These are phyloP conservation scores for Solanum pimpinellifolium DNA, from an alignment of 257 asterid species.

Conservation along the genomic window DNA sequence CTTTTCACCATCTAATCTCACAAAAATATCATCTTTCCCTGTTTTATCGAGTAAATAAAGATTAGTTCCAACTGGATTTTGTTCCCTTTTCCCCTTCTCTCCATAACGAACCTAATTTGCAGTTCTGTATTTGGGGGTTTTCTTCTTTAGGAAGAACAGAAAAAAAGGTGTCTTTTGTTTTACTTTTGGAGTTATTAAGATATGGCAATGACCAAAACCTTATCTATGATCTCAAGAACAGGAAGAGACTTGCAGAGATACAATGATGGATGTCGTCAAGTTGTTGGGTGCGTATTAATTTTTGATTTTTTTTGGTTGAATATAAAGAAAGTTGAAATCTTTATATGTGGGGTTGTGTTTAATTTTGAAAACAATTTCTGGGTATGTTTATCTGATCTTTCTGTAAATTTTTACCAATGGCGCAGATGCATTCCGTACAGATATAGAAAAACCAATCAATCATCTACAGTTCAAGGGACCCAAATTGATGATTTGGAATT, in stretches of 20 bases:
- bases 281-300: constrained; percentile 59
- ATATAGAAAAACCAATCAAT: constrained; percentile 22
- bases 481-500: constrained; percentile 61
- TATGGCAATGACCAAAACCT: constrained; percentile 50
- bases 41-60: not conserved
- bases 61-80: not conserved
- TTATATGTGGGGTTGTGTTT: not conserved
- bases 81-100: not conserved
- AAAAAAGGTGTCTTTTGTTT: not conserved
- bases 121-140: not conserved
- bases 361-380: not conserved
- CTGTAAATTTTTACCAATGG: not conserved
- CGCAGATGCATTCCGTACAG: constrained; percentile 90
- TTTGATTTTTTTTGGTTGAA: not conserved
- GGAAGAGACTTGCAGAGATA: constrained; percentile 72
- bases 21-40: not conserved
- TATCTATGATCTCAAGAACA: constrained; percentile 39
- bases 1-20: not conserved
- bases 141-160: not conserved
- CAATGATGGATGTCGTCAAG: constrained; percentile 58
- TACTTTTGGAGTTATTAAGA: not conserved
- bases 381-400: not conserved
- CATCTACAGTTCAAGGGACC: constrained; percentile 17
- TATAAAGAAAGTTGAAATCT: not conserved
- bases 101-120: not conserved